Evolutionary conservation across 495 filamentous ascomycete genomes (phyloP).

Genomic region (Penicillium chermesinum): DNA sequence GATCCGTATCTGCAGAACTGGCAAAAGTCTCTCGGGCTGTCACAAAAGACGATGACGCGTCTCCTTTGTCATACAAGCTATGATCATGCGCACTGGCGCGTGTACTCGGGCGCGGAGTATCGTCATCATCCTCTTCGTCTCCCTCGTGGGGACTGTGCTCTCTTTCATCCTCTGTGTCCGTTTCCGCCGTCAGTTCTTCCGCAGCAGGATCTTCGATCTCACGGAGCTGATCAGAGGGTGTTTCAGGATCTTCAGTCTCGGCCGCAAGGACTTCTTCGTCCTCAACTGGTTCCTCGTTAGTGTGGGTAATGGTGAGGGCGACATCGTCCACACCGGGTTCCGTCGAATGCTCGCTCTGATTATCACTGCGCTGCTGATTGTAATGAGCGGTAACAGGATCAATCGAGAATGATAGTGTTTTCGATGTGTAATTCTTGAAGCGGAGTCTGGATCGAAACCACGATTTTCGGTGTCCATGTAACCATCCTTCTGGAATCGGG

Average conservation of each 20-base stretch:
- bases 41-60: conserved; percentile 27
- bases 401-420: conserved; percentile 50
- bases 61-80: conserved; percentile 10
- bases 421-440: conserved; percentile 53
- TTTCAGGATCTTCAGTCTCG: conserved; percentile 16
- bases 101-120: conserved; percentile 12
- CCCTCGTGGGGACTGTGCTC: conserved; percentile 4
- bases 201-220: conserved; percentile 14
- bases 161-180: conserved; percentile 2
- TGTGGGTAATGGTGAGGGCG: conserved; percentile 18
- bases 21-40: conserved; percentile 25
- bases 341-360: conserved; percentile 34
- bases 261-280: conserved; percentile 14
- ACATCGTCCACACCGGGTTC: conserved; percentile 11
- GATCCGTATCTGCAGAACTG: conserved; percentile 11
- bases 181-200: conserved; percentile 1
- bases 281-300: conserved; percentile 6
- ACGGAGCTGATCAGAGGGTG: conserved; percentile 15
- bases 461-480: conserved; percentile 57
- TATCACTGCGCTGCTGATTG: conserved; percentile 26
- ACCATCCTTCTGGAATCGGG: conserved; percentile 64
- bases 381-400: conserved; percentile 38
- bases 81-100: conserved; percentile 1
- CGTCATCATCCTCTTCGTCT: conserved; percentile 4
- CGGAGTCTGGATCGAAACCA: conserved; percentile 56